Base-by-base conservation (phyloP, 2,329 filamentous ascomycete species). In the Diaporthe amygdali region DNA sequence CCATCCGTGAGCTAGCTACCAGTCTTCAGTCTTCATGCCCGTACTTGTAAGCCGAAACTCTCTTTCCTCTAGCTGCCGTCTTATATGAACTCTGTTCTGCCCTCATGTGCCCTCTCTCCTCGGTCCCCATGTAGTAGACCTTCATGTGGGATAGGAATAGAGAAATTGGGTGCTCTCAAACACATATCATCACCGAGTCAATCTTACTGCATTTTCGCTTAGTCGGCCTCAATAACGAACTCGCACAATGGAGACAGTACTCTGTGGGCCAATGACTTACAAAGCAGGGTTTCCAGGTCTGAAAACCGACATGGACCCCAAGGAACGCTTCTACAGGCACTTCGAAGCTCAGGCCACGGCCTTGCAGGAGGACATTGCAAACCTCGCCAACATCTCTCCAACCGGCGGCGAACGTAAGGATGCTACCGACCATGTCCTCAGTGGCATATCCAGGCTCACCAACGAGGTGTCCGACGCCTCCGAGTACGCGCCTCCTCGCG, bases 381-480 rank as follows among this genome's bases (percentile, higher is more conserved):
- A 88, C 66, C 88, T 98, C 2, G 84, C 87, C 27, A 87, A 89
- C 61, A 86, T 90, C 27, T 86, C 92, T 17, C 80, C 88, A 15
- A 82, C 92, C 1, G 92, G 88, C 56, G 92, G 93, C 72, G 94
- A 96, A 81, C 92, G 94, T 52, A 90, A 93, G 73, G 92, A 96
- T 79, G 94, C 94, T 66, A 90, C 93, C 56, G 95, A 97, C 75
- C 89, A 93, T 77, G 92, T 95, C 75, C 87, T 97, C 17, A 91
- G 93, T 20, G 90, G 90, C 73, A 96, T 98, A 76, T 91, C 93
- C 37, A 89, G 90, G 70, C 87, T 98, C 20, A 95, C 94, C 1
- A 93, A 92, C 74, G 92, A 96, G 76, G 93, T 98, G 47, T 92
- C 94, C 75, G 95, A 98, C 82, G 93, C 94, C 0, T 90, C 93